Conservation (phyloP, 345 rosid genomes). For the Citrus unshiu region DNA sequence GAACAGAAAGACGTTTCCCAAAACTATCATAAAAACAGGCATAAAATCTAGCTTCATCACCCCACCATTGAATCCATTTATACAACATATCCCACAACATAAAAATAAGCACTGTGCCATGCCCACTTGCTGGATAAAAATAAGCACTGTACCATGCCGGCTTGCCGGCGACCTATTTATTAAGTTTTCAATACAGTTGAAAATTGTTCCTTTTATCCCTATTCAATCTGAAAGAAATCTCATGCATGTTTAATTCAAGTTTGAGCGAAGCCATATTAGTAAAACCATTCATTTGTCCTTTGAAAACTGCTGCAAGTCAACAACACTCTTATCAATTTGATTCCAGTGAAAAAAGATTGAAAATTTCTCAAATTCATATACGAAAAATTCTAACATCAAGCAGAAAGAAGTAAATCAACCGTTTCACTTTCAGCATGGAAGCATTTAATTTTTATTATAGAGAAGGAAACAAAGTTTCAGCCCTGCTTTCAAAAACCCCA, state of each 20-base stretch:
- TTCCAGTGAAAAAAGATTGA: not conserved
- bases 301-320: not conserved
- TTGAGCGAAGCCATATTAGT: not conserved
- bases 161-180: too few species aligned
- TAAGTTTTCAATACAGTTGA: not conserved
- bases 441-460: slow-evolving; percentile 12
- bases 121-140: too few species aligned
- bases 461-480: not conserved
- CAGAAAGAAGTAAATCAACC: slow-evolving; percentile 3
- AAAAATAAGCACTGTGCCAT: too few species aligned
- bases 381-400: not conserved
- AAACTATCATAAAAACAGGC: too few species aligned
- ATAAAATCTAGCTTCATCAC: too few species aligned
- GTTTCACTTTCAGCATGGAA: slow-evolving; percentile 9
- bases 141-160: too few species aligned
- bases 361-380: not conserved
- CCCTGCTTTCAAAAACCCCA: not conserved
- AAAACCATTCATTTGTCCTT: not conserved
- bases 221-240: not conserved
- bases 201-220: not conserved
- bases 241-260: not conserved
- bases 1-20: too few species aligned
- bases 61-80: too few species aligned
- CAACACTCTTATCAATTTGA: not conserved
- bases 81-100: too few species aligned